Conservation (phyloP, 345 rosid genomes). For the Eucalyptus tenuipes region DNA sequence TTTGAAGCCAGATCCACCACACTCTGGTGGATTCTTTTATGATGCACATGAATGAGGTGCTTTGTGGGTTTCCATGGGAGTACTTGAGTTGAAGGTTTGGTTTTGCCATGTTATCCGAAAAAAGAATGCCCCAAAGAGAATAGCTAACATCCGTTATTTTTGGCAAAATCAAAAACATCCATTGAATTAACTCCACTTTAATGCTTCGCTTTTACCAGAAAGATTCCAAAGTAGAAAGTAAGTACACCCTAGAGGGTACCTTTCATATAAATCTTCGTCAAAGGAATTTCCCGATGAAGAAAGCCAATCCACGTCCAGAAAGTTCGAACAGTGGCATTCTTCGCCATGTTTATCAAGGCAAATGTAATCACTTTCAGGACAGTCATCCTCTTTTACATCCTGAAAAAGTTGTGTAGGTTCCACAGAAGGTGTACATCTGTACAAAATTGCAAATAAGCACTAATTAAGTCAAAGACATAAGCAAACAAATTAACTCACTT, state of each 20-base stretch:
- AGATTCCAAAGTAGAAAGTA: background rate
- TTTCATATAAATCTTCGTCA: slow-evolving; percentile 64
- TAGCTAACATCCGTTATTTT: background rate
- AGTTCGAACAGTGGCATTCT: slow-evolving; percentile 55
- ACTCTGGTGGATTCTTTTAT: background rate
- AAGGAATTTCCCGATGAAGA: slow-evolving; percentile 95
- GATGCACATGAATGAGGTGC: background rate
- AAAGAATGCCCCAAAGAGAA: background rate
- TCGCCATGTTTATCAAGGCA: slow-evolving; percentile 47
- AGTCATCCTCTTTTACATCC: slow-evolving; percentile 29
- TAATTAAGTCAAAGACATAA: background rate
- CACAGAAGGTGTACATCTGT: slow-evolving; percentile 30
- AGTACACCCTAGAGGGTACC: slow-evolving; percentile 21
- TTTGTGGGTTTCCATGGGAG: background rate
- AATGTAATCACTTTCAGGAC: slow-evolving; percentile 32
- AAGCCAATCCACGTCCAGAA: slow-evolving; percentile 74
- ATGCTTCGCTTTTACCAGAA: background rate
- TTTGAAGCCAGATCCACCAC: background rate
- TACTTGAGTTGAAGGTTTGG: background rate
- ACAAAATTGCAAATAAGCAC: background rate
- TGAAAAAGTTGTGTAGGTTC: background rate
- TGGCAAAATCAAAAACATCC: background rate
- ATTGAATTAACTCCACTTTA: background rate
- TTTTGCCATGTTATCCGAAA: background rate
- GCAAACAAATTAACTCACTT: background rate